phyloP scores from a whole-genome alignment of 2,329 filamentous ascomycete species.

The Lecanoromycetidae sp. region DNA sequence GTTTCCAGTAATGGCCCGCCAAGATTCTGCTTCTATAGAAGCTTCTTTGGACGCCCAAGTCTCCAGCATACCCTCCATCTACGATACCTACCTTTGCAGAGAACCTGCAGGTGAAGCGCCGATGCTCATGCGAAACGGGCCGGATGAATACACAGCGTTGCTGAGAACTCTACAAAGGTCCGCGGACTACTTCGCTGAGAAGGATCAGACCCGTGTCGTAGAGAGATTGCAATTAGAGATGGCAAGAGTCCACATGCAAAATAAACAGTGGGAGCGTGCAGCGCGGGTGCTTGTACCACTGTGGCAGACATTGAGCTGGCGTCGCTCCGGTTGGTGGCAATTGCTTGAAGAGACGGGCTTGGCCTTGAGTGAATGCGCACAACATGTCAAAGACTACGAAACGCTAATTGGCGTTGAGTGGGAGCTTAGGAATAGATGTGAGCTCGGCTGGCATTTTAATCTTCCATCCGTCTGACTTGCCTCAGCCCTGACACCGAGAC shows the following conservation, averaged over 20 bases:
- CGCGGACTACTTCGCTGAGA: conserved; percentile 37
- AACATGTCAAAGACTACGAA: conserved; percentile 33
- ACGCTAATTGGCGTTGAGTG: conserved; percentile 43
- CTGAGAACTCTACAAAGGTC: conserved; percentile 42
- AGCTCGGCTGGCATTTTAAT: background rate
- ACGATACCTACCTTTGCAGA: conserved; percentile 50
- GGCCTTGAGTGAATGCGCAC: conserved; percentile 42
- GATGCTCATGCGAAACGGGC: conserved; percentile 31
- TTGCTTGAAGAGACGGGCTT: conserved; percentile 43
- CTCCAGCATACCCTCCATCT: conserved; percentile 22
- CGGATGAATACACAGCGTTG: conserved; percentile 12
- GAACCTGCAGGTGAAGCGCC: conserved; percentile 45
- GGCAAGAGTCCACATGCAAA: conserved; percentile 41
- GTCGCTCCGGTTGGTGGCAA: conserved; percentile 47
- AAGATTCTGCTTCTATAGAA: background rate
- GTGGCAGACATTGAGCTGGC: conserved; percentile 48
- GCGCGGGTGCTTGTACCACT: conserved; percentile 39
- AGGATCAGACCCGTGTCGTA: conserved; percentile 42
- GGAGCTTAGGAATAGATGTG: conserved; percentile 37
- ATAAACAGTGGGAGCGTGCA: conserved; percentile 39
- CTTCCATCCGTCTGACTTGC: conserved; percentile 8
- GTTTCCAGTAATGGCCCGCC: background rate
- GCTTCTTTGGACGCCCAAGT: background rate
- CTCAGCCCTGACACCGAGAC: conserved; percentile 27
- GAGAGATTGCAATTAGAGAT: conserved; percentile 44